Evolutionary conservation across 768 basidiomycete genomes (phyloP).

Genomic region (Agaricus subrufescens): DNA sequence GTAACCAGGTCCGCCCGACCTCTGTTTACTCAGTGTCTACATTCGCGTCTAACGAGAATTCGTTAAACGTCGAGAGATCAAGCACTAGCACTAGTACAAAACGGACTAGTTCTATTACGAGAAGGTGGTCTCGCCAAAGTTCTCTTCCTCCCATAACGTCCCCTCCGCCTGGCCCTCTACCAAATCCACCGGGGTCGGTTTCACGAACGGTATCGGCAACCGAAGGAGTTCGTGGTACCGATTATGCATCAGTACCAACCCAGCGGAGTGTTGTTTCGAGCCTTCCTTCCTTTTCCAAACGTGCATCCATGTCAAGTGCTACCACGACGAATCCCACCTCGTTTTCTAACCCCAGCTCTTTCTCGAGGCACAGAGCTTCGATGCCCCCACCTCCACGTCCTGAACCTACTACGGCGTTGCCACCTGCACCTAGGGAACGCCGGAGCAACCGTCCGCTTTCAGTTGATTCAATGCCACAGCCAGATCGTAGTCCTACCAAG

Average conservation of each 20-base stretch:
- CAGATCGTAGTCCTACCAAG: conserved; percentile 20
- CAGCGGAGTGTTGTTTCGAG: conserved; percentile 40
- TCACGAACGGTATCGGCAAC: conserved; percentile 23
- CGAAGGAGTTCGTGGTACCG: conserved; percentile 27
- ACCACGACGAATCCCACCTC: conserved; percentile 30
- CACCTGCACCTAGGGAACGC: conserved; percentile 51
- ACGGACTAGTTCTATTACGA: conserved; percentile 24
- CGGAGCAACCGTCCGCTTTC: conserved; percentile 16
- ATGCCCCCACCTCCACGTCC: conserved; percentile 73
- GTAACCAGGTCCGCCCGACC: conserved; percentile 30
- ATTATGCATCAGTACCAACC: conserved; percentile 32
- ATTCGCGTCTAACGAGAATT: conserved; percentile 34
- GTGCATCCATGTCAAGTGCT: conserved; percentile 44
- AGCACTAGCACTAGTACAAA: conserved; percentile 28
- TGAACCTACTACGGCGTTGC: conserved; percentile 64
- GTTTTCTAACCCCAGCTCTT: conserved; percentile 9
- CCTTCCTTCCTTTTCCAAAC: conserved; percentile 50
- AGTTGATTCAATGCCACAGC: conserved; percentile 13
- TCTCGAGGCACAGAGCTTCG: conserved; percentile 44
- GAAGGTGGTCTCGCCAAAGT: conserved; percentile 54
- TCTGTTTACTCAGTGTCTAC: conserved; percentile 45
- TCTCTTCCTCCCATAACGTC: conserved; percentile 45
- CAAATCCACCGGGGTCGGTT: conserved; percentile 29
- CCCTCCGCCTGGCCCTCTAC: conserved; percentile 57
- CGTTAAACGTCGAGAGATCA: conserved; percentile 27